phyloP scores from a whole-genome alignment of 805 yeast species.

The Saccharomycopsis fermentans region DNA sequence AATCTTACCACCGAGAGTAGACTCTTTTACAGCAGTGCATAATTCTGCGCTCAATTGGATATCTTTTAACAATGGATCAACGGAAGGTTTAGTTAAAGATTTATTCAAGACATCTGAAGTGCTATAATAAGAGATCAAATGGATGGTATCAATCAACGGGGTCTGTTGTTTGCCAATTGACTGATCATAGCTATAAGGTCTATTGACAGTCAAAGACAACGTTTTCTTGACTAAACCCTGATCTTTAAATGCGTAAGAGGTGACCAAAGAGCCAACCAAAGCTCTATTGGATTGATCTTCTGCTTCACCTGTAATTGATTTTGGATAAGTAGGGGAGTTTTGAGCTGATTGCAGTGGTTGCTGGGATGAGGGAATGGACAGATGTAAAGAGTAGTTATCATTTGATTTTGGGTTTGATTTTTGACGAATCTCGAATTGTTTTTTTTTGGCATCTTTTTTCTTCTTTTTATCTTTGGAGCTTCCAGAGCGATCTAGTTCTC shows the following conservation, averaged over 20 bases:
- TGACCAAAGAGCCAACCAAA: conserved; percentile 47
- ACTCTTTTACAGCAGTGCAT: conserved; percentile 47
- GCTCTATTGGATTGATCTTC: conserved; percentile 26
- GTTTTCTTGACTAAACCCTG: conserved; percentile 80
- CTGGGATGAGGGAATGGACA: not conserved
- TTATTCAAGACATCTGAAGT: conserved; percentile 63
- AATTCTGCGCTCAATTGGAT: conserved; percentile 37
- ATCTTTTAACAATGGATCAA: conserved; percentile 39
- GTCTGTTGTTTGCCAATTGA: not conserved
- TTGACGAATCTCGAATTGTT: conserved; percentile 3
- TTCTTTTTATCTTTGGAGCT: conserved; percentile 36
- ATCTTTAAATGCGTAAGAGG: conserved; percentile 54
- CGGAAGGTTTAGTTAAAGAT: conserved; percentile 47
- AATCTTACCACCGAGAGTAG: conserved; percentile 47
- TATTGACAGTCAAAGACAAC: conserved; percentile 47
- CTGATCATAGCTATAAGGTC: conserved; percentile 9
- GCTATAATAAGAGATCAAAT: conserved; percentile 69
- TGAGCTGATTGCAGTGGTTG: not conserved
- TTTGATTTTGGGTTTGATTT: not conserved
- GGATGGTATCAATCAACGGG: conserved; percentile 38
- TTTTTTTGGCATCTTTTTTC: conserved; percentile 19
- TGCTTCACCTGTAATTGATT: not conserved
- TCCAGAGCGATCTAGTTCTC: conserved; percentile 47
- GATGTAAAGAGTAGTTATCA: not conserved
- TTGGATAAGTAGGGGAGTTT: not conserved